Conservation (phyloP, 1,284 basidiomycete species). For the Inonotus obliquus region DNA sequence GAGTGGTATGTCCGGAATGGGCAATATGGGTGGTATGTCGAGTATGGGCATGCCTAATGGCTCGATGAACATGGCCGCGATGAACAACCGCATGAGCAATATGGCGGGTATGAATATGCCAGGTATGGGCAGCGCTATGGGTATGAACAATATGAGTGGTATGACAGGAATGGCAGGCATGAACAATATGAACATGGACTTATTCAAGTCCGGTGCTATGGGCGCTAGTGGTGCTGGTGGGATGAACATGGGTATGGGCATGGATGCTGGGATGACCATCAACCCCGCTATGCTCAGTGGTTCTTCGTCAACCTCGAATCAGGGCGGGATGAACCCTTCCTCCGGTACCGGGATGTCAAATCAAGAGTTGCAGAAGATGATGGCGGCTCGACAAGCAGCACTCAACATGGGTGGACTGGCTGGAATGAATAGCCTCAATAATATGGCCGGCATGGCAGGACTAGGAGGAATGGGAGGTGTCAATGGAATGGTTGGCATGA, state of each 20-base stretch:
- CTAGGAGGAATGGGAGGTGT: constrained; percentile 8
- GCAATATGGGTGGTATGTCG: not conserved
- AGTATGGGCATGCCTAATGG: constrained; percentile 9
- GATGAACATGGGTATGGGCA: not conserved
- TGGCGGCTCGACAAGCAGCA: constrained; percentile 17
- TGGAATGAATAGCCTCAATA: constrained; percentile 4
- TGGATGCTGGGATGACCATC: constrained; percentile 1
- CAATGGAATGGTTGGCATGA: constrained; percentile 18
- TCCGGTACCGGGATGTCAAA: constrained; percentile 7
- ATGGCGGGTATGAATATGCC: not conserved
- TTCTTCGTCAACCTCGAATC: not conserved
- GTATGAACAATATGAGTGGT: not conserved
- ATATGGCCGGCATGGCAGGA: constrained; percentile 9
- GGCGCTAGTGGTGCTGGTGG: constrained; percentile 3
- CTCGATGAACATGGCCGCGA: constrained; percentile 3
- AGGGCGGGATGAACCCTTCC: not conserved
- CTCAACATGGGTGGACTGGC: constrained; percentile 6
- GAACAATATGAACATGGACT: constrained; percentile 10
- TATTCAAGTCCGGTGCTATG: not conserved
- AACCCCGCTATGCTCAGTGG: constrained; percentile 18
- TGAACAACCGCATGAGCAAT: not conserved
- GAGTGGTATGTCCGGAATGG: not conserved
- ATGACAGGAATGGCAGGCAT: constrained; percentile 5
- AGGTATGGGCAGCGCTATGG: not conserved
- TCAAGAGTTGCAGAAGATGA: constrained; percentile 19